Conservation (phyloP, 345 rosid genomes). For the Bruguiera sexangula region DNA sequence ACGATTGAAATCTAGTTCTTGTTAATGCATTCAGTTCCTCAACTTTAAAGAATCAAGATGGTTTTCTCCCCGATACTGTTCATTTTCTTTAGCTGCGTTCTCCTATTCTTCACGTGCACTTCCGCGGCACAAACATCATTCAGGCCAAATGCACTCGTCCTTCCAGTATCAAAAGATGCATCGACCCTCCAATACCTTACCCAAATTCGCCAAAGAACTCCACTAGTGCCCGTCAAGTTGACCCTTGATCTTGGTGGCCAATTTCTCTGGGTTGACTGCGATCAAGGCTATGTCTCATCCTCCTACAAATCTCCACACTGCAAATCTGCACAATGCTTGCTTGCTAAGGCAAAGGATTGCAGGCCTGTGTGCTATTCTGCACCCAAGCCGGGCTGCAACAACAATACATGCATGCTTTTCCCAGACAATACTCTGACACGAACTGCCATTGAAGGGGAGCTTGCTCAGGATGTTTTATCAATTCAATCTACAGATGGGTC, state of each 20-base stretch:
- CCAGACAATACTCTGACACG: background rate
- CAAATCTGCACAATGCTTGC: background rate
- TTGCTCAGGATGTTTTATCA: background rate
- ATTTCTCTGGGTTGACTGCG: background rate
- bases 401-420: background rate
- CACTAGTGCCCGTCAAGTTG: background rate
- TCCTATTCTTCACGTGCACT: background rate
- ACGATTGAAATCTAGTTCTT: no score
- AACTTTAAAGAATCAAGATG: no score
- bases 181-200: background rate
- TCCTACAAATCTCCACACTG: background rate
- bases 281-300: background rate
- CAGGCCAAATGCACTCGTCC: constrained; percentile 1
- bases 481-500: background rate
- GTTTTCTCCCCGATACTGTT: no score
- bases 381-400: background rate
- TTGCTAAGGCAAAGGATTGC: background rate
- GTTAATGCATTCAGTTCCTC: no score
- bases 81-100: no score
- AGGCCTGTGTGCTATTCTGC: background rate
- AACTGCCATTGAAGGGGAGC: background rate
- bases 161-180: background rate
- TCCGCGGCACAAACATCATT: background rate
- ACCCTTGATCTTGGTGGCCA: background rate
- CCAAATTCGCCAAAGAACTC: background rate